Evolutionary conservation across 192 early-diverging fungal species (phyloP), one percentile per base, ranked within the genome.

Genomic region (Mortierella claussenii): DNA sequence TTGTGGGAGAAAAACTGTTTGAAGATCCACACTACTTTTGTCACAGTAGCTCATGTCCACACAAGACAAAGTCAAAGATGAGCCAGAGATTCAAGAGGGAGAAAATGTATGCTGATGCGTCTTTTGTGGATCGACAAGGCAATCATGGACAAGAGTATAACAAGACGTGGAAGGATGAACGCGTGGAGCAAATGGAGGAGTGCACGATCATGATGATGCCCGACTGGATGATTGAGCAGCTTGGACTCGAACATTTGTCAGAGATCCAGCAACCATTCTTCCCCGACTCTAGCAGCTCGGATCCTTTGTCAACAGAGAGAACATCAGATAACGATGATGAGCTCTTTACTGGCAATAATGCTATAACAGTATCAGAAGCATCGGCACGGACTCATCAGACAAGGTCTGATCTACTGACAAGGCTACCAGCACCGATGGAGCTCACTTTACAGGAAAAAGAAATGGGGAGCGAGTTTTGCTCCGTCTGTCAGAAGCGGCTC

Each of bases 11-110:
- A 27, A 51, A 47, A 24, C 30, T 75, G 7, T 42, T 34, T 32
- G 26, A 66, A 26, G 63, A 76, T 43, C 58, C 51, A n/a, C 73
- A 76, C 26, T 62, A 67, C 20, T 76, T 60, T 49, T 76, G 73
- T n/a, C 51, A 65, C 17, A 4, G 27, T 5, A 17, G 21, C 1
- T 21, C 17, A 9, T 76, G 73, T 43, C 64, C 51, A 7, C 15
- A 31, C 28, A 76, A 56, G 31, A 53, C n/a, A 46, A 33, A 36
- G 33, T n/a, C n/a, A n/a, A n/a, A n/a, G n/a, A n/a, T n/a, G n/a
- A n/a, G n/a, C n/a, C n/a, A n/a, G n/a, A n/a, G n/a, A n/a, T n/a
- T n/a, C n/a, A n/a, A n/a, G n/a, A n/a, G n/a, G n/a, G n/a, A n/a
- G n/a, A n/a, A n/a, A n/a, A n/a, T n/a, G n/a, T n/a, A n/a, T n/a